Evolutionary conservation across 192 early-diverging fungal species (phyloP).

Genomic region (Linnemannia elongata): DNA sequence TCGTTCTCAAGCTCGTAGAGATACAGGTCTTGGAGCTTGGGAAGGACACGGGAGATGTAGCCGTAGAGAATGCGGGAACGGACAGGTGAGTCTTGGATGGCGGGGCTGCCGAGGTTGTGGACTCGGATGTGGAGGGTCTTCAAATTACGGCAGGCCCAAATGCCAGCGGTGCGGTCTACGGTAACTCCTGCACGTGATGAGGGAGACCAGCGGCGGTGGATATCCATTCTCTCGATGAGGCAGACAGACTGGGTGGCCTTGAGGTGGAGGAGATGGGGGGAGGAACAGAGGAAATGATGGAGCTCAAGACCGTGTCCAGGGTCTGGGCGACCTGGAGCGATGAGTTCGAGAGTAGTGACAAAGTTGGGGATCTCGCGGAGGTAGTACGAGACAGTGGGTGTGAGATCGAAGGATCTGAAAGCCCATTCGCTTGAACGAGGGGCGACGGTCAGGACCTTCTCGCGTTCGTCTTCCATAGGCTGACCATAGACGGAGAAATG

Average conservation of each 20-base stretch:
- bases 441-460: not conserved
- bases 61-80: not conserved
- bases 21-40: not conserved
- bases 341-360: not conserved
- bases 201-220: not conserved
- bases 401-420: not conserved
- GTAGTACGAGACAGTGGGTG: not conserved
- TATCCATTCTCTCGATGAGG: not conserved
- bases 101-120: not conserved
- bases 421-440: not conserved
- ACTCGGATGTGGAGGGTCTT: conserved; percentile 2
- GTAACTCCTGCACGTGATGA: not conserved
- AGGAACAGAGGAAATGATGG: not conserved
- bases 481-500: not conserved
- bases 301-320: not conserved
- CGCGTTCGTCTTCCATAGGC: not conserved
- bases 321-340: not conserved
- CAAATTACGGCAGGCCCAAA: not conserved
- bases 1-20: not conserved
- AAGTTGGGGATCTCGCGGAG: not conserved
- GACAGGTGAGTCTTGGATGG: not conserved
- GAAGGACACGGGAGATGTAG: not conserved
- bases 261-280: not conserved
- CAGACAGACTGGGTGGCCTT: conserved; percentile 1
- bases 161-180: not conserved